These are phyloP conservation scores for Imleria badia DNA, from an alignment of 768 basidiomycete genomes.

Conservation along the genomic window DNA sequence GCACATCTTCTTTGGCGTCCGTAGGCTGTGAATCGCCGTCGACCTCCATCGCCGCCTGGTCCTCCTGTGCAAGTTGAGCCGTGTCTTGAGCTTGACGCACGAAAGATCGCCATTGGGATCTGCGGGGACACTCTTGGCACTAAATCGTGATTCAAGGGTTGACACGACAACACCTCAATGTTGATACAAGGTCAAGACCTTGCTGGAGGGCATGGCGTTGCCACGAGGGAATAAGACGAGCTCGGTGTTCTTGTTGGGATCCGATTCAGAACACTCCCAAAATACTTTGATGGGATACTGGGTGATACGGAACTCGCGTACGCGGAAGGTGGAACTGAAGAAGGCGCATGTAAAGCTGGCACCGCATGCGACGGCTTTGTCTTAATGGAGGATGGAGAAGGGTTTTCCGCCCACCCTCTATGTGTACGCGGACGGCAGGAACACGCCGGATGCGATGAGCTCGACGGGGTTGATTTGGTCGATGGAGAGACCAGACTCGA, in stretches of 20 bases:
- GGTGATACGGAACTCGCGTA: slow-evolving; percentile 89
- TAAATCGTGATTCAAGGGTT: slow-evolving; percentile 85
- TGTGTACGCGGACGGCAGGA: slow-evolving; percentile 85
- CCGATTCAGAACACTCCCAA: slow-evolving; percentile 74
- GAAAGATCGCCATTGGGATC: slow-evolving; percentile 70
- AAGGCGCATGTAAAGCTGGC: slow-evolving; percentile 97
- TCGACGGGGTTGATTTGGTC: slow-evolving; percentile 91
- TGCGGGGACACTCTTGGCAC: slow-evolving; percentile 76
- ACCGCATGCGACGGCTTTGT: slow-evolving; percentile 94
- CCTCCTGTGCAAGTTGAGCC: slow-evolving; percentile 82
- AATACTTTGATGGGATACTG: slow-evolving; percentile 88
- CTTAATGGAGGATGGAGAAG: slow-evolving; percentile 96
- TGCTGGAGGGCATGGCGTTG: slow-evolving; percentile 89
- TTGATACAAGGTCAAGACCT: slow-evolving; percentile 94
- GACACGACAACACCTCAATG: slow-evolving; percentile 76
- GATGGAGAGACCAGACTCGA: slow-evolving; percentile 73
- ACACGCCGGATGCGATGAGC: slow-evolving; percentile 92
- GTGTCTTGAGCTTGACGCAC: slow-evolving; percentile 87
- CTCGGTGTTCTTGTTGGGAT: slow-evolving; percentile 88
- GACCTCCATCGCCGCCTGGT: slow-evolving; percentile 76
- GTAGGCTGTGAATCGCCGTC: slow-evolving; percentile 47
- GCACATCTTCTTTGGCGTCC: slow-evolving; percentile 76
- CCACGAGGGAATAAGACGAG: slow-evolving; percentile 86
- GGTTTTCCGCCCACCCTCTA: slow-evolving; percentile 76
- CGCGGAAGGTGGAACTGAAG: slow-evolving; percentile 96